These are phyloP conservation scores for Arthrobotrys sinensis DNA, from an alignment of 2,329 filamentous ascomycete species.

Conservation along the genomic window DNA sequence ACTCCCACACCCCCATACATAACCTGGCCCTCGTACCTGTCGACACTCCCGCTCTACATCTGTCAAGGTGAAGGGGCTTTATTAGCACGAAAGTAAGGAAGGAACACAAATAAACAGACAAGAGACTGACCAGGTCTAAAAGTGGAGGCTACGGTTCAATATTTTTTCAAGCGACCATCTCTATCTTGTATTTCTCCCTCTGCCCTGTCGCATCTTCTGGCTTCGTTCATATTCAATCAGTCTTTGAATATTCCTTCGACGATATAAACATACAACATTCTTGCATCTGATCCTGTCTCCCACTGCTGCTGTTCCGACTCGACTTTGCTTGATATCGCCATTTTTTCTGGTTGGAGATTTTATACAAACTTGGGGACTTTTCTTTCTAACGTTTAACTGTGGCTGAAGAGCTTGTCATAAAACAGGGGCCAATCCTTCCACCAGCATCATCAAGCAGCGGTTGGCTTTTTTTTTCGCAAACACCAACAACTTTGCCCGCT, in stretches of 20 bases:
- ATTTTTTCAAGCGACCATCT: slow-evolving; percentile 49
- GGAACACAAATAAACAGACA: slow-evolving; percentile 32
- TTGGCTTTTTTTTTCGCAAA: slow-evolving; percentile 59
- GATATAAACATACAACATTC: slow-evolving; percentile 50
- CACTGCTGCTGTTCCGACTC: slow-evolving; percentile 13
- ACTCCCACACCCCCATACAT: slow-evolving; percentile 59
- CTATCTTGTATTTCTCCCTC: slow-evolving; percentile 52
- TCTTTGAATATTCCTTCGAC: slow-evolving; percentile 51
- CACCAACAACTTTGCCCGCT: slow-evolving; percentile 49
- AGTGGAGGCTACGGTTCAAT: slow-evolving; percentile 50
- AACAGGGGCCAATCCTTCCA: slow-evolving; percentile 60
- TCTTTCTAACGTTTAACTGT: slow-evolving; percentile 54
- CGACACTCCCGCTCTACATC: slow-evolving; percentile 61
- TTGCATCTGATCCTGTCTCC: slow-evolving; percentile 19
- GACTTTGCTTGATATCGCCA: slow-evolving; percentile 22
- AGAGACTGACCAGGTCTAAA: slow-evolving; percentile 33
- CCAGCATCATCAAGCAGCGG: slow-evolving; percentile 58
- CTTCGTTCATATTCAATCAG: slow-evolving; percentile 30
- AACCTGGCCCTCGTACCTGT: slow-evolving; percentile 60
- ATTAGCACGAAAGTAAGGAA: slow-evolving; percentile 45
- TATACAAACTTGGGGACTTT: slow-evolving; percentile 42
- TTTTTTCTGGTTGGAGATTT: slow-evolving; percentile 19
- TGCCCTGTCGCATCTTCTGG: slow-evolving; percentile 43
- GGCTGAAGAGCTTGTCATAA: slow-evolving; percentile 57
- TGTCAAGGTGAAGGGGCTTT: slow-evolving; percentile 61